Conservation (phyloP, 2,329 filamentous ascomycete genomes). For the Cladosporium sp. region DNA sequence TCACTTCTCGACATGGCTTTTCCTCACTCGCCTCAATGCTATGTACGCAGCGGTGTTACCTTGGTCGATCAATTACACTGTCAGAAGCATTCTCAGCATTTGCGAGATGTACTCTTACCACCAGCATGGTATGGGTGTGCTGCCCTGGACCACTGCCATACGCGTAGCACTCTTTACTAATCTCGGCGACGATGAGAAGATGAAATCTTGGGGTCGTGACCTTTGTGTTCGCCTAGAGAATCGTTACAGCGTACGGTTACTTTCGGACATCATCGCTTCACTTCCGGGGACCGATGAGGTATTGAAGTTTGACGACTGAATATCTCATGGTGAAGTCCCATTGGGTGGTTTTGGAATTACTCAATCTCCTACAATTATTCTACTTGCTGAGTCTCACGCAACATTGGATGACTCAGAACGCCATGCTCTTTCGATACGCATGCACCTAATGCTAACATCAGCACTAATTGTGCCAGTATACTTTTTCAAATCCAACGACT, state of each 20-base stretch:
- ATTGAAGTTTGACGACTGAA: conserved; percentile 1
- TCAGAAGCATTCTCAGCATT: neutral
- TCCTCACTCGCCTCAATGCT: neutral
- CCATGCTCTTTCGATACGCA: neutral
- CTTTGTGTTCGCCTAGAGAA: neutral
- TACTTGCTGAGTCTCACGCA: neutral
- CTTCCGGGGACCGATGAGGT: neutral
- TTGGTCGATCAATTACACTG: neutral
- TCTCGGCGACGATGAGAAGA: neutral
- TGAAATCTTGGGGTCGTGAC: neutral
- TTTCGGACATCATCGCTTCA: neutral
- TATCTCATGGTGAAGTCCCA: neutral
- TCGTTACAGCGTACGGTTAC: neutral
- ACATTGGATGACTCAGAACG: too few relatives aligned
- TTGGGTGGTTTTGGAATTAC: neutral
- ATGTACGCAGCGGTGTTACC: neutral
- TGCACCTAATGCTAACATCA: neutral
- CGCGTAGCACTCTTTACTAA: conserved; percentile 1
- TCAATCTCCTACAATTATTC: neutral
- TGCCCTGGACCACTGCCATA: conserved; percentile 1
- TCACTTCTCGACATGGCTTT: conserved; percentile 2
- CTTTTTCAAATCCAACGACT: neutral
- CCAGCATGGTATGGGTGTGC: neutral
- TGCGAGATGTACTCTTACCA: conserved; percentile 8
- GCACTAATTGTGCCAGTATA: neutral